Evolutionary conservation across 2,329 filamentous ascomycete species (phyloP), one percentile per base, ranked within the genome.

Genomic region (Aureobasidium sp.): DNA sequence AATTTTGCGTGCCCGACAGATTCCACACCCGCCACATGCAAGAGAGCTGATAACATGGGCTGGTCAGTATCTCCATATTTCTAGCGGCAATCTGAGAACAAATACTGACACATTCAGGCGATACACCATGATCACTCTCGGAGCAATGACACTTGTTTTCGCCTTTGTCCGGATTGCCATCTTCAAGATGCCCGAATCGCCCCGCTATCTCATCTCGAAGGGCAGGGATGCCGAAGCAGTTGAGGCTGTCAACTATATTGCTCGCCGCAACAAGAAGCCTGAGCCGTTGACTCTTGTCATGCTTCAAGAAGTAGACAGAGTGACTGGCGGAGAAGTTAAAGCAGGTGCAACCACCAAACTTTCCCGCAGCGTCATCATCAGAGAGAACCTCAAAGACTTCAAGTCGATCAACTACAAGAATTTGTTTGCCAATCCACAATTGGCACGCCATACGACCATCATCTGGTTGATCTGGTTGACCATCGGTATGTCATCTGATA

Each of bases 81-180:
- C 87, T 65, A 84, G 91, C 59, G 78, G 90, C 58, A 77, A 87
- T 58, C 85, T 86, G 0, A 84, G 92, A 27, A 90, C 90, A 52
- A 23, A 17, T 23, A 13, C 48, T 51, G 29, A 51, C 48, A n/a
- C 13, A 12, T 3, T 1, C 3, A 37, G 48, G 48, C 48, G 48
- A 23, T 51, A 51, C 32, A 37, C 29, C 3, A 51, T 51, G 48
- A 51, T 51, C 48, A 37, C 48, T n/a, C 48, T 51, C 13, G 48
- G 48, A 20, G 32, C 48, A 13, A 77, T 87, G 39, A 75, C 85
- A 57, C 93, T 90, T 0, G 84, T 94, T 65, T 73, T 79, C 74
- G 91, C 94, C 87, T 94, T 92, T 69, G 72, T 86, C 64, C 89
- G 91, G n/a, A 91, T 91, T 78, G 87, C 91, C 73, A 70, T 69